A percentile compares a stretch with the other conserved stretches of the same genome.
Conservation (phyloP, 345 rosid species). For the Rhizophora mangle region DNA sequence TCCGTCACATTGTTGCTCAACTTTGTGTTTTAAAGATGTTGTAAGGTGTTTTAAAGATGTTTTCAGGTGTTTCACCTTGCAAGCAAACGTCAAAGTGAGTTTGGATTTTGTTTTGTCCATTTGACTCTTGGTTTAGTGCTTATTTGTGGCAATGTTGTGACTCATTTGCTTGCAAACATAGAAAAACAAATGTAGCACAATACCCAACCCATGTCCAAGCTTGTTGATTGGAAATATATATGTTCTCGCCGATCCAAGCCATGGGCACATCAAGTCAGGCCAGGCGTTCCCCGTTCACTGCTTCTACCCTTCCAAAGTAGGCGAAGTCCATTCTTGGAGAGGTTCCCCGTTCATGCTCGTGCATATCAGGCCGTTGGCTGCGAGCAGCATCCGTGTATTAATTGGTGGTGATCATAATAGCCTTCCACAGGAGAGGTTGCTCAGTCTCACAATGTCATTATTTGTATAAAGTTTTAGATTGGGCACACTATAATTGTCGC, state of each 20-base stretch:
- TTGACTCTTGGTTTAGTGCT: too few relatives aligned
- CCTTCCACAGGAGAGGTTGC: constrained; percentile 61
- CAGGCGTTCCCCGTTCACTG: constrained; percentile 49
- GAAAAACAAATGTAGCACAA: constrained; percentile 30
- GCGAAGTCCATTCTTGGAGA: constrained; percentile 1
- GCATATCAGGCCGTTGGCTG: background rate
- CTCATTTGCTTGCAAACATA: background rate
- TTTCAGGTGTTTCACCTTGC: background rate
- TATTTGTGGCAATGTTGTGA: background rate
- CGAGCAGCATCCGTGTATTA: constrained; percentile 73
- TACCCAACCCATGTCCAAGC: constrained; percentile 33
- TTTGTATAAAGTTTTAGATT: constrained; percentile 7
- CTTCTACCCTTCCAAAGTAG: constrained; percentile 8
- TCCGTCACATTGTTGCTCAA: constrained; percentile 90
- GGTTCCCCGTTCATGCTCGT: background rate
- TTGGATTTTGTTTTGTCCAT: background rate
- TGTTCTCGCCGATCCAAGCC: constrained; percentile 75
- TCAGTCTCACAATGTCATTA: constrained; percentile 9
- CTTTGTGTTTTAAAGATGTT: constrained; percentile 83
- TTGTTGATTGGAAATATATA: constrained; percentile 75
- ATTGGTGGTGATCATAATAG: constrained; percentile 81
- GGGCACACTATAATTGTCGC: background rate
- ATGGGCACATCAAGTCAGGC: constrained; percentile 88
- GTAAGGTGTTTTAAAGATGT: background rate
- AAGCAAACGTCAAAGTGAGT: constrained; percentile 19